Percentiles rank a stretch among this genome's conserved stretches.
Conservation (phyloP, 2,329 filamentous ascomycete genomes). For the Fusarium metavorans region DNA sequence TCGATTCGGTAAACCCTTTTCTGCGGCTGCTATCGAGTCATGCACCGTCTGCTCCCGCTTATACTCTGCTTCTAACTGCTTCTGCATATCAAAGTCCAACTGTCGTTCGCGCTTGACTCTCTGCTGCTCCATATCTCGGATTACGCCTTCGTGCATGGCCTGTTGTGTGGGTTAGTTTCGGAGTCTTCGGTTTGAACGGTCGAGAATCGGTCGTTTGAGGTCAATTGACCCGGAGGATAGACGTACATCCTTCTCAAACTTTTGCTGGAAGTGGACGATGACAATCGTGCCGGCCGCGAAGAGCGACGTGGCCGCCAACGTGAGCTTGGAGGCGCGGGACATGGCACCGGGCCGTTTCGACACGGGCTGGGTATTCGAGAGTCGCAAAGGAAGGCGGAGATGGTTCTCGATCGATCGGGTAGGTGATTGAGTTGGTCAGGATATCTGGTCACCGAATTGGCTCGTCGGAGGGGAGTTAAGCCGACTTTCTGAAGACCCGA, state of each 20-base stretch:
- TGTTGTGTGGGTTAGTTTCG: slow-evolving; percentile 50
- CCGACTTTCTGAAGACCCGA: neutral
- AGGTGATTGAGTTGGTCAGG: accelerated
- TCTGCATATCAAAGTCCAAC: slow-evolving; percentile 94
- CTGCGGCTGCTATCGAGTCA: slow-evolving; percentile 47
- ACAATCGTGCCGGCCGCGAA: slow-evolving; percentile 81
- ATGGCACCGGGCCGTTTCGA: slow-evolving; percentile 60
- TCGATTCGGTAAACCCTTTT: slow-evolving; percentile 42
- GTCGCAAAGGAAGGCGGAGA: neutral
- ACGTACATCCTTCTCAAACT: slow-evolving; percentile 82
- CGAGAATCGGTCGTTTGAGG: neutral
- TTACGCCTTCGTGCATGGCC: slow-evolving; percentile 96
- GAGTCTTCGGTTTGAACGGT: neutral
- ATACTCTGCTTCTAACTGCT: slow-evolving; percentile 87
- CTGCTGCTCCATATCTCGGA: slow-evolving; percentile 95
- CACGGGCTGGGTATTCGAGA: neutral
- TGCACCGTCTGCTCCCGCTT: slow-evolving; percentile 86
- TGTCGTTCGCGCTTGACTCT: slow-evolving; percentile 90
- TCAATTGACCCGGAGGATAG: neutral
- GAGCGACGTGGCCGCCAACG: slow-evolving; percentile 80
- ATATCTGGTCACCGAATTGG: neutral
- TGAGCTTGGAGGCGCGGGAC: slow-evolving; percentile 92
- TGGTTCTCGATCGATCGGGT: neutral
- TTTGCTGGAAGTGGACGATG: slow-evolving; percentile 91
- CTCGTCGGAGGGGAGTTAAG: neutral